Evolutionary conservation across 2,329 filamentous ascomycete species (phyloP), one percentile per base, ranked within the genome.

Genomic region (Pseudogymnoascus sp.): DNA sequence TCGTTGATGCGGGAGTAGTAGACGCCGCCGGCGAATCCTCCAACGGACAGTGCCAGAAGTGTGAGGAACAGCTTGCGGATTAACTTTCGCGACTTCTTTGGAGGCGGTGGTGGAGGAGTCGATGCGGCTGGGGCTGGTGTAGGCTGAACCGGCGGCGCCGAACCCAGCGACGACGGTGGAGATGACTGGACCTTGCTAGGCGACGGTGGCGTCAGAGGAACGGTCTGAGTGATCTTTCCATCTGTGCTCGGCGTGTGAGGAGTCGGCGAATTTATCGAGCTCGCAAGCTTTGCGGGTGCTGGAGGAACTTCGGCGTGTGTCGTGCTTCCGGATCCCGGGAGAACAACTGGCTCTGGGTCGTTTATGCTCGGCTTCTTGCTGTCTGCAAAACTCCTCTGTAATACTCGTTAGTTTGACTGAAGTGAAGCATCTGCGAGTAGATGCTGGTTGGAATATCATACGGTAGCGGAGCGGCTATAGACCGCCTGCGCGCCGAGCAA

Each of bases 1-100:
- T 99, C 94, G 71, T 88, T 96, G 75, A 94, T 82, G 66, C 96
- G 85, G 61, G 94, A 93, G 75, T 96, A 94, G 80, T 89, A 96
- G 61, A 97, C 87, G 67, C 93, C 91, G 66, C 91, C 91, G 61
- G 83, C 89, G 70, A 96, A 99, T 38, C 88, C 86, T 47, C 95
- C 75, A 5, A 85, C 84, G 25, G 89, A 86, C 28, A 97, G 82
- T 47, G 96, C 75, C 64, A 92, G 77, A 57, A 97, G 75, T 60
- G 89, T 89, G 66, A 92, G 76, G 62, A 97, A 76, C 71, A 91
- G 87, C 72, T 87, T 87, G 69, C 90, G 83, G 72, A 96, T 83
- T 62, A 89, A 84, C 67, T 79, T 84, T 77, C 78, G 79, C 74
- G 70, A 78, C 68, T 68, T 76, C 65, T 74, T 74, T 14, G 76